A percentile compares a stretch with the other conserved stretches of the same genome.
phyloP scores from a whole-genome alignment of 225 moss, liverwort and hornwort genomes.

The Bryoerythrophyllum caledonicum region DNA sequence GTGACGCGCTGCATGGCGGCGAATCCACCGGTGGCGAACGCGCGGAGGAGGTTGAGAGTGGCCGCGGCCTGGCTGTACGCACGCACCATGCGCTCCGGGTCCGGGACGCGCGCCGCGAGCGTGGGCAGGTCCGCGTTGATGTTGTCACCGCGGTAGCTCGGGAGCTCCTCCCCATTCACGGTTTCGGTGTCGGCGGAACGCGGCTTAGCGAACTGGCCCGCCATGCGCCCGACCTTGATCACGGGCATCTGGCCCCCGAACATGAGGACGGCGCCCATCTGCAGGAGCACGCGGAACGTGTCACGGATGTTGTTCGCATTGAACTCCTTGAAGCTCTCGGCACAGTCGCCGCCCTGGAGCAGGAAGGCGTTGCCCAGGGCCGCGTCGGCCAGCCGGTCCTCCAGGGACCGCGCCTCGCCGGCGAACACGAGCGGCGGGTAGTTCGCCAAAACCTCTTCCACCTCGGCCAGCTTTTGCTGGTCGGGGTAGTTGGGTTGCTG shows the following conservation, averaged over 20 bases:
- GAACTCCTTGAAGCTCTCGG: constrained; percentile 89
- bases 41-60: constrained; percentile 65
- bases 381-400: constrained; percentile 66
- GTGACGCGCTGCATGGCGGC: constrained; percentile 84
- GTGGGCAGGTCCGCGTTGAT: constrained; percentile 63
- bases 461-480: constrained; percentile 31
- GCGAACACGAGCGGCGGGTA: constrained; percentile 79
- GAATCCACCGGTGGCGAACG: constrained; percentile 79
- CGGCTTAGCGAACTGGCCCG: constrained; percentile 79
- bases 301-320: constrained; percentile 79
- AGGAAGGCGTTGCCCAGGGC: constrained; percentile 75
- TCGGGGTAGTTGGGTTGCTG: constrained; percentile 69
- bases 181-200: constrained; percentile 54
- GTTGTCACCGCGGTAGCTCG: constrained; percentile 70
- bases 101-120: constrained; percentile 48
- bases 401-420: constrained; percentile 69
- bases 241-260: constrained; percentile 86
- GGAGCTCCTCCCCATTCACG: constrained; percentile 56
- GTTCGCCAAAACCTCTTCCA: constrained; percentile 40
- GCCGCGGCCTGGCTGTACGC: constrained; percentile 83
- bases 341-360: constrained; percentile 77
- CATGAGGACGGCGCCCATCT: constrained; percentile 92
- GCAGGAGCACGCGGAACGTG: constrained; percentile 71
- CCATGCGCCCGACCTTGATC: constrained; percentile 50
- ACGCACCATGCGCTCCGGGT: constrained; percentile 67